phyloP scores from a whole-genome alignment of 306 rosid species.

The Malus fusca region DNA sequence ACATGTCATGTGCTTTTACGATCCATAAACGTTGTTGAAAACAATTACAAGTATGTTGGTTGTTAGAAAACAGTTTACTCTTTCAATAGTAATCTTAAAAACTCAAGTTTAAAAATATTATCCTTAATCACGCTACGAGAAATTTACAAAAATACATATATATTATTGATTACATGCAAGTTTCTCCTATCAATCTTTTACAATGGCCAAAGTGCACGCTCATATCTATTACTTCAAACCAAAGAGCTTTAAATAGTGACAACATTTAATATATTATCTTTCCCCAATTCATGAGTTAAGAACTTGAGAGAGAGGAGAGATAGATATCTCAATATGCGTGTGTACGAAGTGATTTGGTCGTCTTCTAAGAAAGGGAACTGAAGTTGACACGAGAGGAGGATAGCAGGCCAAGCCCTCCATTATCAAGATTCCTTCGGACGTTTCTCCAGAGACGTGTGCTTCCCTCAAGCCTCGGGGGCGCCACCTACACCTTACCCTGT shows the following conservation, averaged over 20 bases:
- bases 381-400: conserved; percentile 63
- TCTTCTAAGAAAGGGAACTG: conserved; percentile 13
- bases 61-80: too few species aligned
- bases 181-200: background rate
- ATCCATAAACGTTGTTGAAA: too few species aligned
- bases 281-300: background rate
- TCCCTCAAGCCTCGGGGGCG: conserved; percentile 28
- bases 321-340: background rate
- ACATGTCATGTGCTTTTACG: background rate
- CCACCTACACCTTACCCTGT: conserved; percentile 1
- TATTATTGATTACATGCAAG: background rate
- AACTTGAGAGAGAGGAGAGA: background rate
- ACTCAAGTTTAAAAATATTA: too few species aligned
- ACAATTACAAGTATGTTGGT: too few species aligned
- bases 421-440: conserved; percentile 48
- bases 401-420: conserved; percentile 30
- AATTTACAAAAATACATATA: too few species aligned
- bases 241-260: background rate
- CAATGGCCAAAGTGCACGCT: background rate
- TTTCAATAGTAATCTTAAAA: background rate
- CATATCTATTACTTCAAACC: background rate
- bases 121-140: too few species aligned
- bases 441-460: conserved; percentile 27
- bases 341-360: background rate
- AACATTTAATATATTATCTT: background rate